Conservation (phyloP, 768 basidiomycete species). For the Lentinula detonsa region DNA sequence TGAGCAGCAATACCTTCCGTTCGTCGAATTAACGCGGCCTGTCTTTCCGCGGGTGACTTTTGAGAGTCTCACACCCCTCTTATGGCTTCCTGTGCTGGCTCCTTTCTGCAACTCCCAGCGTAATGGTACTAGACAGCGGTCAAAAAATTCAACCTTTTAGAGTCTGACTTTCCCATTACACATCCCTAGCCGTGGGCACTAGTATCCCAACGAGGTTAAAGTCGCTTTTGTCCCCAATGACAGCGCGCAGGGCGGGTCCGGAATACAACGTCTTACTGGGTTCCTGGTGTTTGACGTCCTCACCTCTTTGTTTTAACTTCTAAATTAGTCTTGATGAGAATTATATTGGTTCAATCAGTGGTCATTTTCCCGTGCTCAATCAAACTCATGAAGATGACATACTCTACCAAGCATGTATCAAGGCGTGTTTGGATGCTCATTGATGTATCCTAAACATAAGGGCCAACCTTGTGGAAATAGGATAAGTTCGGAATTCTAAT, state of each 20-base stretch:
- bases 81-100: neutral
- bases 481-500: no score
- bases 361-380: no score
- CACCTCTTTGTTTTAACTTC: neutral
- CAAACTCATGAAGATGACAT: no score
- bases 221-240: neutral
- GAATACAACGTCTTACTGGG: neutral
- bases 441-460: no score
- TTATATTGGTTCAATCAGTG: no score
- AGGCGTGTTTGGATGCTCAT: no score
- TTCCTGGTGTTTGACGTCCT: no score
- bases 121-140: neutral
- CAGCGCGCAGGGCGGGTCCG: neutral
- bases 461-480: no score
- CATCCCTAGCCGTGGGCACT: neutral
- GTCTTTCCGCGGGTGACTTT: neutral
- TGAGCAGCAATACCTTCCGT: neutral
- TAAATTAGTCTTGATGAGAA: neutral
- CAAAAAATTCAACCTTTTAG: neutral
- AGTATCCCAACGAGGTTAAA: neutral
- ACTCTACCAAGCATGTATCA: no score
- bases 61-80: neutral
- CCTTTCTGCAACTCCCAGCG: neutral
- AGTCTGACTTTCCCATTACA: neutral
- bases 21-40: neutral